Base-by-base conservation (phyloP, 2,329 filamentous ascomycete species). In the Rutstroemia sp. region DNA sequence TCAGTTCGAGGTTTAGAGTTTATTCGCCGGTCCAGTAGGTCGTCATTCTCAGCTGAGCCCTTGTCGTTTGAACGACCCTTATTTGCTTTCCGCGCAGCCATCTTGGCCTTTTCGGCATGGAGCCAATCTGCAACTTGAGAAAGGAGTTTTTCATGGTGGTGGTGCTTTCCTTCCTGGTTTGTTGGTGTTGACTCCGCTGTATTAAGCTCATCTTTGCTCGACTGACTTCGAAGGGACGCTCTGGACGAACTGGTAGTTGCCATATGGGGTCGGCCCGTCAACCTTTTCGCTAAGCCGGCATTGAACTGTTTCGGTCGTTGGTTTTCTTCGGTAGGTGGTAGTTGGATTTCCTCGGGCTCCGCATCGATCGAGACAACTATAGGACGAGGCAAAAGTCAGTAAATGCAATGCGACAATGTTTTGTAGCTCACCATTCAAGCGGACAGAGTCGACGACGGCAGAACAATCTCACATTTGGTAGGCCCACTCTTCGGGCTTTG, bases 121-220 rank as follows among this genome's bases (percentile, higher is more conserved):
- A 96, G 74, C 92, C 92, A 97, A 62, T 89, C 83, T 25, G 82
- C 79, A 14, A 96, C 84, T 67, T 95, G 89, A 19, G 84, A 78
- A 27, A 94, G 73, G 7, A 95, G 71, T 61, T 77, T 80, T 63
- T 84, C 64, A 52, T 68, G 63, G 17, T 66, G 68, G 57, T 70
- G 67, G 14, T 66, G 61, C 21, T 54, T 59, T 19, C 30, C 46
- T 54, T 63, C 60, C 7, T 52, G 42, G 14, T 56, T 48, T 14
- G 47, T 47, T 30, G n/a, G 39, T 2, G 56, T 51, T 9, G 47
- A 30, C 45, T 66, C 63, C 1, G 57, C 52, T 10, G 19, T 51
- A 17, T 50, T 27, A 46, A 10, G 51, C 7, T 68, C 65, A n/a
- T 69, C 67, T 16, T 64, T 38, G 42, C 61, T 65, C 17, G 47